phyloP scores from a whole-genome alignment of 2,329 filamentous ascomycete species.

The Plectosphaerella sp. region DNA sequence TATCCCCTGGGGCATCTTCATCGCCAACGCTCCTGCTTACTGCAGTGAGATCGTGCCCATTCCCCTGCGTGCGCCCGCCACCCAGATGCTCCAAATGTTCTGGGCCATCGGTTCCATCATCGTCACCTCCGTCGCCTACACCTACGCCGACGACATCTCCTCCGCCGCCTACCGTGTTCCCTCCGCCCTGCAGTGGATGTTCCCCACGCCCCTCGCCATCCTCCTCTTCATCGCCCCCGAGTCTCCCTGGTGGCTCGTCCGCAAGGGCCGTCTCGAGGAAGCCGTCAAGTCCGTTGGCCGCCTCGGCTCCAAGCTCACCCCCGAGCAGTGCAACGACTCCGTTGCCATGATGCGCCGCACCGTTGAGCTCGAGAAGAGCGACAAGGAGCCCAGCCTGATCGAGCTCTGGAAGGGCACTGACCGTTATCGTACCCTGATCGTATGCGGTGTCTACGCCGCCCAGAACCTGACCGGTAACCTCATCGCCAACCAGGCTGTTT shows the following conservation, averaged over 20 bases:
- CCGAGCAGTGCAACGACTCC: constrained; percentile 31
- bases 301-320: constrained; percentile 35
- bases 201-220: constrained; percentile 48
- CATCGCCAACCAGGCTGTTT: constrained; percentile 59
- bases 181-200: constrained; percentile 55
- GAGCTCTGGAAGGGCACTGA: constrained; percentile 45
- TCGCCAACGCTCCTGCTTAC: constrained; percentile 61
- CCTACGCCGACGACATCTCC: constrained; percentile 34
- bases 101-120: constrained; percentile 61
- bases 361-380: constrained; percentile 39
- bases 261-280: constrained; percentile 39
- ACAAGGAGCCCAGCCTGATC: constrained; percentile 38
- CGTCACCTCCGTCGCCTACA: constrained; percentile 51
- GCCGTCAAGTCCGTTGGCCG: constrained; percentile 41
- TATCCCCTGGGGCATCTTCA: constrained; percentile 62
- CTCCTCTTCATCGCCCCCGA: constrained; percentile 47
- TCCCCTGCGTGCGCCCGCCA: constrained; percentile 50
- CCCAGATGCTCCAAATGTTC: constrained; percentile 63
- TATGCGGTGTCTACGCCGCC: constrained; percentile 32
- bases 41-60: constrained; percentile 58
- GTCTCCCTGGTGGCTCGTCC: constrained; percentile 52
- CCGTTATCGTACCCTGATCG: constrained; percentile 40
- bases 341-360: constrained; percentile 48
- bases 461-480: constrained; percentile 51
- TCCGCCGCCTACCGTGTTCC: constrained; percentile 34